These are phyloP conservation scores for Candida palmyrensis DNA, from an alignment of 805 yeast species.

Conservation along the genomic window DNA sequence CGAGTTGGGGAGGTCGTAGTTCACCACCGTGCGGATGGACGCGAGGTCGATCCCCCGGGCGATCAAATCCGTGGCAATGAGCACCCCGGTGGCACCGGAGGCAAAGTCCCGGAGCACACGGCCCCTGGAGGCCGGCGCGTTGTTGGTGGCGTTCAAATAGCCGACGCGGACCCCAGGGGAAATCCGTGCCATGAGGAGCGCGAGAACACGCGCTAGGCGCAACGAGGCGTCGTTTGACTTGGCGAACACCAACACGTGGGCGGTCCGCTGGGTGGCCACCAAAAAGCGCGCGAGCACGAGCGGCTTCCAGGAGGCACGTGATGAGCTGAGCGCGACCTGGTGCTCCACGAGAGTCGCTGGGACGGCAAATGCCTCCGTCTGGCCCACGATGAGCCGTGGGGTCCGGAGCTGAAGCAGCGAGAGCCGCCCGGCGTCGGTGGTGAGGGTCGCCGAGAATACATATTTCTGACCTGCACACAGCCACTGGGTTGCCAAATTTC, in stretches of 20 bases:
- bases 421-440: slow-evolving; percentile 87
- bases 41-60: slow-evolving; percentile 92
- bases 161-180: slow-evolving; percentile 15
- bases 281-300: slow-evolving; percentile 60
- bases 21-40: slow-evolving; percentile 68
- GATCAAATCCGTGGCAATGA: slow-evolving; percentile 83
- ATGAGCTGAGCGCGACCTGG: slow-evolving; percentile 34
- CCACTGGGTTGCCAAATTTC: slow-evolving; percentile 28
- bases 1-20: slow-evolving; percentile 87
- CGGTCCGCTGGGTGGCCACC: slow-evolving; percentile 19
- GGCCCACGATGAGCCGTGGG: slow-evolving; percentile 75
- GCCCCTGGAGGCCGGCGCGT: slow-evolving; percentile 43
- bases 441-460: slow-evolving; percentile 88
- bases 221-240: slow-evolving; percentile 83
- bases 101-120: slow-evolving; percentile 58
- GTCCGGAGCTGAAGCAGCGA: slow-evolving; percentile 61
- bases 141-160: slow-evolving; percentile 57
- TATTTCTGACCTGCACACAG: slow-evolving; percentile 48
- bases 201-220: slow-evolving; percentile 63
- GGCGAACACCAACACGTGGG: slow-evolving; percentile 56
- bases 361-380: slow-evolving; percentile 58
- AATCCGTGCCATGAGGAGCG: slow-evolving; percentile 30
- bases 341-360: slow-evolving; percentile 51
- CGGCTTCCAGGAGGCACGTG: slow-evolving; percentile 58
- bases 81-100: slow-evolving; percentile 44